phyloP scores from a whole-genome alignment of 2,329 filamentous ascomycete species.

The Cadophora luteo-olivacea region DNA sequence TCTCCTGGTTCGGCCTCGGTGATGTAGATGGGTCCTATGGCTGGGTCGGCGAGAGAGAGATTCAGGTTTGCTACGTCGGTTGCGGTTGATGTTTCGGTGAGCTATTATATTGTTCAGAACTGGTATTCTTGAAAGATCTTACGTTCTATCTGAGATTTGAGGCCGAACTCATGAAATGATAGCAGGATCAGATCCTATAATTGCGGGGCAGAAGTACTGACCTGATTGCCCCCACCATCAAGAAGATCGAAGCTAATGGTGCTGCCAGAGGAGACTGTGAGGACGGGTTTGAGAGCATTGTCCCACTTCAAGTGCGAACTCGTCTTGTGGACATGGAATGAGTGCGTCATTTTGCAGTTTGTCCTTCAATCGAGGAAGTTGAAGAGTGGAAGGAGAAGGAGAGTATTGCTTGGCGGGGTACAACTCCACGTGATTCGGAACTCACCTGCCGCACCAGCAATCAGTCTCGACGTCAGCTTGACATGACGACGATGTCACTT shows the following conservation, averaged over 20 bases:
- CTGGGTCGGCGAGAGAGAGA: constrained; percentile 52
- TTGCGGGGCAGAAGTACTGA: too few species aligned
- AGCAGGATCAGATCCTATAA: too few species aligned
- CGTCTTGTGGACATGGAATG: constrained; percentile 31
- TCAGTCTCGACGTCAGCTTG: not conserved
- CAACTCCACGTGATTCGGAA: not conserved
- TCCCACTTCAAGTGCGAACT: constrained; percentile 56
- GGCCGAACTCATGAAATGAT: too few species aligned
- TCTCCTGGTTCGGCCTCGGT: constrained; percentile 57
- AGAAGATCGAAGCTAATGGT: constrained; percentile 56
- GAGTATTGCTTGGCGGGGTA: not conserved
- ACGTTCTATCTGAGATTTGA: too few species aligned
- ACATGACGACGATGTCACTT: not conserved
- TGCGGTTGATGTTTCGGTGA: constrained; percentile 50
- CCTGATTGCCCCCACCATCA: constrained; percentile 57
- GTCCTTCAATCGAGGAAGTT: not conserved
- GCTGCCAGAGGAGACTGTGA: constrained; percentile 55
- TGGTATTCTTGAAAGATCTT: too few species aligned
- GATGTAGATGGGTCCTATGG: constrained; percentile 57
- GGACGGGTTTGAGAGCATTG: constrained; percentile 50
- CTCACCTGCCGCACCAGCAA: not conserved
- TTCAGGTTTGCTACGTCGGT: constrained; percentile 51
- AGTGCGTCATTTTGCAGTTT: constrained; percentile 28
- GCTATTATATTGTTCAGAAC: constrained; percentile 20
- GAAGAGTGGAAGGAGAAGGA: not conserved